Evolutionary conservation across 2,329 filamentous ascomycete genomes (phyloP).

Genomic region (Pseudogymnoascus sp.): DNA sequence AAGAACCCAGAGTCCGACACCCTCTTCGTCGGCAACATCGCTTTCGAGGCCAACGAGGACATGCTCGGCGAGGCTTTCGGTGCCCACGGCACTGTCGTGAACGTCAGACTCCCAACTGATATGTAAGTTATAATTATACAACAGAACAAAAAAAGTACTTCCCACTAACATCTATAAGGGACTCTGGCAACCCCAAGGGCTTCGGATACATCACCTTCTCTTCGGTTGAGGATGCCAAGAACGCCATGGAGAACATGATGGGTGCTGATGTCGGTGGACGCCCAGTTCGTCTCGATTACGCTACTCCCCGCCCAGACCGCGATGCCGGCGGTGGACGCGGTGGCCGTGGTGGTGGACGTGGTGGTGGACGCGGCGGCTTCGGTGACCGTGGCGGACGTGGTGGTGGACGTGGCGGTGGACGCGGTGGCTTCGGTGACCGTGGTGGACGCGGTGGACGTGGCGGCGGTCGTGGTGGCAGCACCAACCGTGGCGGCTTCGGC

Average conservation of each 20-base stretch:
- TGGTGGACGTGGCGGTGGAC: constrained; percentile 29
- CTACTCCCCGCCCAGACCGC: constrained; percentile 48
- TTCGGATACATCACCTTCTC: constrained; percentile 67
- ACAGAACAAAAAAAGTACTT: not conserved
- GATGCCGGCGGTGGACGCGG: constrained; percentile 38
- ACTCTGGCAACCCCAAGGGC: constrained; percentile 60
- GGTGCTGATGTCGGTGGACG: constrained; percentile 58
- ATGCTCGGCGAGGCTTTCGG: constrained; percentile 55
- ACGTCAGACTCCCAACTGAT: constrained; percentile 64
- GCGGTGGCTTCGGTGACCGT: constrained; percentile 15
- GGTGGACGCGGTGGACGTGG: constrained; percentile 33
- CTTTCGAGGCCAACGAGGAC: constrained; percentile 60
- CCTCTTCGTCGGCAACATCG: constrained; percentile 64
- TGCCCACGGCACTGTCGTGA: constrained; percentile 52
- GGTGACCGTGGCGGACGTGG: constrained; percentile 37
- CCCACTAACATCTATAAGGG: constrained; percentile 32
- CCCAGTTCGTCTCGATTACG: constrained; percentile 60
- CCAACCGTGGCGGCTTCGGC: constrained; percentile 47
- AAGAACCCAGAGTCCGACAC: constrained; percentile 57
- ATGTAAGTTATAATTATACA: constrained; percentile 31
- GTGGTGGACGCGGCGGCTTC: constrained; percentile 24
- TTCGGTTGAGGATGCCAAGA: constrained; percentile 57
- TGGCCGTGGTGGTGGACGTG: constrained; percentile 32
- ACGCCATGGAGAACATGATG: constrained; percentile 53
- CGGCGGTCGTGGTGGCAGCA: constrained; percentile 30